These are phyloP conservation scores for Cronartium quercuum DNA, from an alignment of 1,284 basidiomycete species.

Conservation along the genomic window DNA sequence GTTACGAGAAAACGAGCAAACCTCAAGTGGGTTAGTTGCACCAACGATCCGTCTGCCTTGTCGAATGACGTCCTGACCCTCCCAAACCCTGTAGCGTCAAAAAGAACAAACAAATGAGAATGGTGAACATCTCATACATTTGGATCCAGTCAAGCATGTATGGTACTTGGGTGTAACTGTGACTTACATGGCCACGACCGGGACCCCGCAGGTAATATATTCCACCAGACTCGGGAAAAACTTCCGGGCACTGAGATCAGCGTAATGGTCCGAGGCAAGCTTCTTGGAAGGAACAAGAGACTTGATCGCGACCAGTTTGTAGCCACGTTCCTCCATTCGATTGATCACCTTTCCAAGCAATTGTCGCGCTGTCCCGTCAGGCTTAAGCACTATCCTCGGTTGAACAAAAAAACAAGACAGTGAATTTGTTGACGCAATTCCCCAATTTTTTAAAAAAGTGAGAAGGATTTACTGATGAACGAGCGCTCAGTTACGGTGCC, in stretches of 20 bases:
- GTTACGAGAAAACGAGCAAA: background rate
- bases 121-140: background rate
- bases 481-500: conserved; percentile 44
- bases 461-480: conserved; percentile 39
- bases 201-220: conserved; percentile 45
- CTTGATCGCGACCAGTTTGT: conserved; percentile 41
- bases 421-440: background rate
- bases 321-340: conserved; percentile 45
- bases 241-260: conserved; percentile 42
- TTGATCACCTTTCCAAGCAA: conserved; percentile 47
- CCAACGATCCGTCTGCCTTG: conserved; percentile 48
- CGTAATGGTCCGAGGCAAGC: conserved; percentile 47
- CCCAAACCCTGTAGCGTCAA: conserved; percentile 41
- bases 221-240: conserved; percentile 6
- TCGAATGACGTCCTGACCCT: conserved; percentile 48
- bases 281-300: conserved; percentile 38
- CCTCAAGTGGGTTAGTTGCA: conserved; percentile 45
- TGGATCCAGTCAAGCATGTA: background rate
- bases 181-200: conserved; percentile 45
- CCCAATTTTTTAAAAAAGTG: background rate
- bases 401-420: background rate
- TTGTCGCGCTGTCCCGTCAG: conserved; percentile 46
- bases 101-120: background rate
- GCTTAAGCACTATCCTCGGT: conserved; percentile 46
- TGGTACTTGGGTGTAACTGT: background rate